Conservation (phyloP, 75 land plant genomes). For the Sequoia sempervirens region DNA sequence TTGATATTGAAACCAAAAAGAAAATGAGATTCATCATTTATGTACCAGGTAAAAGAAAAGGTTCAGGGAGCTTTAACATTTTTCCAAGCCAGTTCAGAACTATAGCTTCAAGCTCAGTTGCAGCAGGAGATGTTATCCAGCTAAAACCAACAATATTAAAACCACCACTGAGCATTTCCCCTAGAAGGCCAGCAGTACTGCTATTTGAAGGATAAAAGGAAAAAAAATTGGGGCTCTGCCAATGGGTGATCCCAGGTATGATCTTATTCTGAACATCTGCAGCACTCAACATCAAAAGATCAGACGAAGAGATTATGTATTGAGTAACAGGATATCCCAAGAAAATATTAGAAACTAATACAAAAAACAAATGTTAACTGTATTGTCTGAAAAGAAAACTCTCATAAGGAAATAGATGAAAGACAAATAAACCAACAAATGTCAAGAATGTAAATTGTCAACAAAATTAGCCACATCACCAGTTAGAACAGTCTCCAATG, state of each 20-base stretch:
- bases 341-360: background rate
- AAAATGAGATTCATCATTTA: background rate
- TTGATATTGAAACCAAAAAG: background rate
- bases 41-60: constrained; percentile 68
- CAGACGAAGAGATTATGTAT: background rate
- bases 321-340: background rate
- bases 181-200: constrained; percentile 79
- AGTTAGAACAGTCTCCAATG: constrained; percentile 54
- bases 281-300: constrained; percentile 9
- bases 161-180: constrained; percentile 97
- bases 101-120: constrained; percentile 88
- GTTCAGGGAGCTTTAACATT: constrained; percentile 67
- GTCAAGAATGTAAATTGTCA: background rate
- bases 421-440: background rate
- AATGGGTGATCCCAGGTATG: constrained; percentile 83
- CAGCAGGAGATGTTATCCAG: constrained; percentile 93
- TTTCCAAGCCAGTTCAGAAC: constrained; percentile 92
- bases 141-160: constrained; percentile 85
- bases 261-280: constrained; percentile 71
- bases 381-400: background rate
- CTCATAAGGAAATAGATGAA: background rate
- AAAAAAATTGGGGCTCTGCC: constrained; percentile 94
- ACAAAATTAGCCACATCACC: constrained; percentile 27
- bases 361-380: background rate
- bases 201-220: constrained; percentile 84